Evolutionary conservation across 1,139 yeast genomes (phyloP), one percentile per base, ranked within the genome.

Genomic region (Suhomyces taliae): DNA sequence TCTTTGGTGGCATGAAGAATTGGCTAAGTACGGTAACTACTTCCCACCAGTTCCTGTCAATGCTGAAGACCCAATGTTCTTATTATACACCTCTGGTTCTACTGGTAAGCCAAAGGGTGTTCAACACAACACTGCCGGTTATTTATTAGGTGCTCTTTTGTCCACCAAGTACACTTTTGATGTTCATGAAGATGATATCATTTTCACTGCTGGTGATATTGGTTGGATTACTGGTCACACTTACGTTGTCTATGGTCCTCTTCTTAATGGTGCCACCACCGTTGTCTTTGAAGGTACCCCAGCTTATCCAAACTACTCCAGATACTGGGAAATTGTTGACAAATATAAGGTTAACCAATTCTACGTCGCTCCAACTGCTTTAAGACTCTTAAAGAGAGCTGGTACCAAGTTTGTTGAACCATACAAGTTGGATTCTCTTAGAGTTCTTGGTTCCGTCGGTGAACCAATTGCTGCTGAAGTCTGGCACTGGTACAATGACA

Each of bases 181-280:
- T 62, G 80, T 85, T 40, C 91, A 86, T 59, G 80, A 78, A 52
- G 83, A 82, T 39, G 95, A 87, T 61, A 72, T 81, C 31, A 69
- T 87, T 50, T 87, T 87, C 72, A 87, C 95, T 10, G 95, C 95
- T 15, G 95, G 95, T 60, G 95, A 87, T 65, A 82, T 87, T 50
- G 95, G 95, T 55, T 87, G 95, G 95, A 86, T 87, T 59, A 87
- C 95, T 9, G 95, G 95, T 46, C 95, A 87, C 68, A 82, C 93
- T 2, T 87, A 87, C 62, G 89, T 81, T 37, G 89, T 87, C 41
- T 87, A 87, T 61, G 95, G 95, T 45, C 95, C 95, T 26, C 74
- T 87, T 57, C 70, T 85, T 46, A 78, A 78, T 56, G 95, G 95
- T 62, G 90, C 90, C 39, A 84, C 95, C 33, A 82, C 93, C 5